These are phyloP conservation scores for Ottelia alismoides DNA, from an alignment of 106 monocot species.

Conservation along the genomic window DNA sequence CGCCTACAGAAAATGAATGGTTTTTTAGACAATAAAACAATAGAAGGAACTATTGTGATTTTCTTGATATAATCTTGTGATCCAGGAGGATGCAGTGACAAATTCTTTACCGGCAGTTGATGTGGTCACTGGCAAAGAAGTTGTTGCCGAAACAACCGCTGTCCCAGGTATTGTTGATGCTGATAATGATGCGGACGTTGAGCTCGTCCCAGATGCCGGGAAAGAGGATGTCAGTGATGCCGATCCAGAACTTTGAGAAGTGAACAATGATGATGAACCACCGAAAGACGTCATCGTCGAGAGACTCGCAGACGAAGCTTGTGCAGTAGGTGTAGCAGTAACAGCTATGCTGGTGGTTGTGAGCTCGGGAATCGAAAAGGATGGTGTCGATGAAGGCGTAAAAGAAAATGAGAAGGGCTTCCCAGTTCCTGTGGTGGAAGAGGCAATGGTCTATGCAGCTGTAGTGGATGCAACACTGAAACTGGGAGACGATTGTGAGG, in stretches of 20 bases:
- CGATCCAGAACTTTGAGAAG: neutral
- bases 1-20: too few relatives aligned
- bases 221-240: conserved; percentile 1
- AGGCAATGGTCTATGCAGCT: neutral
- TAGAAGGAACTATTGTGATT: too few relatives aligned
- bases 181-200: neutral
- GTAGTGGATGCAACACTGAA: neutral
- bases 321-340: conserved; percentile 1
- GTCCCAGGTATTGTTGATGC: neutral
- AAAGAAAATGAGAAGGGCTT: conserved; percentile 1
- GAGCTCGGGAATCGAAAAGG: neutral
- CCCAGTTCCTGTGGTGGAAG: neutral
- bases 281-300: neutral
- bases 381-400: neutral
- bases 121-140: neutral
- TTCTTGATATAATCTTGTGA: too few relatives aligned
- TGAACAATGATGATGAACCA: neutral
- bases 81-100: neutral
- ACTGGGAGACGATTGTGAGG: neutral
- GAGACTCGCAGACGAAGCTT: neutral
- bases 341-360: neutral
- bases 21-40: too few relatives aligned
- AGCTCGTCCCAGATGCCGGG: neutral
- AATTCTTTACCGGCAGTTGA: conserved; percentile 1
- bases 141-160: neutral